phyloP scores from a whole-genome alignment of 2,329 filamentous ascomycete genomes.

The Fusarium beomiforme region DNA sequence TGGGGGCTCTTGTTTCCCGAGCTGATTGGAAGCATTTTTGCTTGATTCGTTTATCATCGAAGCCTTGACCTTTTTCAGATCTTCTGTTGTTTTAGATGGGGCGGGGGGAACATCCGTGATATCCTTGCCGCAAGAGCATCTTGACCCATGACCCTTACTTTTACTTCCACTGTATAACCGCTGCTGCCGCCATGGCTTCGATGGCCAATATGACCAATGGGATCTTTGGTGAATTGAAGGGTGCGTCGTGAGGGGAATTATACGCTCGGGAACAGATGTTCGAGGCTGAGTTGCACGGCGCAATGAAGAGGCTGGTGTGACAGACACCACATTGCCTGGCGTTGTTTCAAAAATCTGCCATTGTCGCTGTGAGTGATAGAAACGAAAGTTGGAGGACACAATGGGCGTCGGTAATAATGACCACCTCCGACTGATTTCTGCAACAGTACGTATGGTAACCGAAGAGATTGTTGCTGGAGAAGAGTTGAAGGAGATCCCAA shows the following conservation, averaged over 20 bases:
- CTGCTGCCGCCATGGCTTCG: slow-evolving; percentile 10
- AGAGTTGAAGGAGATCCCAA: slow-evolving; percentile 44
- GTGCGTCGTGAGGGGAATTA: slow-evolving; percentile 4
- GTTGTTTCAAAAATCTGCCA: slow-evolving; percentile 5
- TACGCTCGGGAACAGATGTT: slow-evolving; percentile 7
- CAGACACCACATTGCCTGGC: slow-evolving; percentile 1
- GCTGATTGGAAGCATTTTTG: slow-evolving; percentile 15
- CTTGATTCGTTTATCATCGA: slow-evolving; percentile 15
- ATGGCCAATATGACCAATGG: background rate
- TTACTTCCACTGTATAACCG: slow-evolving; percentile 32
- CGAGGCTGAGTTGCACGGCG: slow-evolving; percentile 1
- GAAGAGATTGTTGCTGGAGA: slow-evolving; percentile 37
- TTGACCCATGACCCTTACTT: slow-evolving; percentile 24
- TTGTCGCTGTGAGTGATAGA: slow-evolving; percentile 15
- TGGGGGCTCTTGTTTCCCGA: slow-evolving; percentile 10
- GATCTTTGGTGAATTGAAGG: background rate
- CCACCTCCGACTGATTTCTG: slow-evolving; percentile 22
- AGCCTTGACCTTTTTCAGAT: slow-evolving; percentile 27
- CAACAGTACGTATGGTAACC: slow-evolving; percentile 20
- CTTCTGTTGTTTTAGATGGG: slow-evolving; percentile 17
- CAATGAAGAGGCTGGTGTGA: background rate
- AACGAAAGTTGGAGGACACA: slow-evolving; percentile 6
- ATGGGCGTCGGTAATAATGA: slow-evolving; percentile 10
- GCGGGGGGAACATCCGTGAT: slow-evolving; percentile 7
- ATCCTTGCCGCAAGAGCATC: slow-evolving; percentile 42